phyloP scores from a whole-genome alignment of 345 rosid genomes.

The Erodium maritimum region DNA sequence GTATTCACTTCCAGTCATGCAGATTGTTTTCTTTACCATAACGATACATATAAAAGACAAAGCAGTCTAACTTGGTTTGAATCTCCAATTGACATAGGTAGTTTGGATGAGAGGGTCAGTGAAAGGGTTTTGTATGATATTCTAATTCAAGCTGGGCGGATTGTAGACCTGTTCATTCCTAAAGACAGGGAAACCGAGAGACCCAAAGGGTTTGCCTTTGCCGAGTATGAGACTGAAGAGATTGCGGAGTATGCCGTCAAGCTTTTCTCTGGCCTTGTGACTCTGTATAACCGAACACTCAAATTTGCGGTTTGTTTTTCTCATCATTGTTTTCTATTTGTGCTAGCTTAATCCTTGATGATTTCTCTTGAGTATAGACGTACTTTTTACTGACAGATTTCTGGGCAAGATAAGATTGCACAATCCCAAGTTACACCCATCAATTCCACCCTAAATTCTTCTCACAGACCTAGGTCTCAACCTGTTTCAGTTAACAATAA shows the following conservation, averaged over 20 bases:
- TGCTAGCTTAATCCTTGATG: neutral
- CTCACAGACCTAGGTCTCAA: conserved; percentile 29
- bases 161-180: conserved; percentile 68
- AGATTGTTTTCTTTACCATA: too few relatives aligned
- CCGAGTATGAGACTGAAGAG: conserved; percentile 71
- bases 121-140: conserved; percentile 84
- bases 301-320: conserved; percentile 50
- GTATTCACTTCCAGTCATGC: too few relatives aligned
- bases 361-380: neutral
- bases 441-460: conserved; percentile 15
- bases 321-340: neutral
- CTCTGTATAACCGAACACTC: conserved; percentile 59
- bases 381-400: conserved; percentile 35
- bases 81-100: conserved; percentile 28
- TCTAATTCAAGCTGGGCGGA: conserved; percentile 77
- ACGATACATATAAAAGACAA: too few relatives aligned
- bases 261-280: conserved; percentile 89
- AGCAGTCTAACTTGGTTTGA: neutral
- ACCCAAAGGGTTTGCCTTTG: conserved; percentile 87
- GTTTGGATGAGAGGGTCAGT: conserved; percentile 77
- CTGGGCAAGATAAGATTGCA: conserved; percentile 65
- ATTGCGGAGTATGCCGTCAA: conserved; percentile 84
- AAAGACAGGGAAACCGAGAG: conserved; percentile 73
- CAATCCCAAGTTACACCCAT: conserved; percentile 15
- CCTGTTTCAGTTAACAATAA: conserved; percentile 12